Evolutionary conservation across 208 protist species (phyloP).

Genomic region (Naegleria fowleri): DNA sequence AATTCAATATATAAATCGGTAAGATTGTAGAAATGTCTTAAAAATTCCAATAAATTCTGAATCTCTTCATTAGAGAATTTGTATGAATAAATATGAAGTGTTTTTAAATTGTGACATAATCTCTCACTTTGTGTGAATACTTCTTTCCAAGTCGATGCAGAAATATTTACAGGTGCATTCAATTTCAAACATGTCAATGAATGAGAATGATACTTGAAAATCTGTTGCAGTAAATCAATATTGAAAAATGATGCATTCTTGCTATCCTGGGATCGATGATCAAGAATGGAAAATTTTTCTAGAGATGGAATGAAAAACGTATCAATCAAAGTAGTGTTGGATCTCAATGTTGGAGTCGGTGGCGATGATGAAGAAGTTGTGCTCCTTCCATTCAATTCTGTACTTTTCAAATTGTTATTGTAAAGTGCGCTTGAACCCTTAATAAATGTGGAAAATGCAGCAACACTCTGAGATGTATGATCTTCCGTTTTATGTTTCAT

Average conservation of each 20-base stretch:
- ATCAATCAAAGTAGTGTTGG: too few relatives aligned
- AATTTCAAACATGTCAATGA: neutral
- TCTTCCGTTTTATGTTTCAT: too few relatives aligned
- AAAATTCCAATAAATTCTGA: neutral
- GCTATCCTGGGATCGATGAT: too few relatives aligned
- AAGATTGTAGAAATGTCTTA: neutral
- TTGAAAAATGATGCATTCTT: neutral
- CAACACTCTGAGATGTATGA: too few relatives aligned
- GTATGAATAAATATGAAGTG: neutral
- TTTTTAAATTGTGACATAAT: neutral
- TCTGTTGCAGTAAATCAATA: neutral
- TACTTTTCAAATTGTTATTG: too few relatives aligned
- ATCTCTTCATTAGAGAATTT: neutral
- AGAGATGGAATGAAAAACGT: too few relatives aligned
- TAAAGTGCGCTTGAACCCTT: too few relatives aligned
- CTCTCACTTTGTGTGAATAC: neutral
- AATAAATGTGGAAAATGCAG: too few relatives aligned
- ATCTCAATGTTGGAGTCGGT: too few relatives aligned
- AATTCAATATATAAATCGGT: neutral
- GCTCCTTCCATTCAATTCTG: too few relatives aligned
- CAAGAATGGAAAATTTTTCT: too few relatives aligned
- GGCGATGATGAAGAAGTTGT: too few relatives aligned
- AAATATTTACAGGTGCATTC: neutral
- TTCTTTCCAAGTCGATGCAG: neutral
- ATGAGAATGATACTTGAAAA: neutral